Conservation (phyloP, 1,139 yeast species). For the Pneumocystis sp. region DNA sequence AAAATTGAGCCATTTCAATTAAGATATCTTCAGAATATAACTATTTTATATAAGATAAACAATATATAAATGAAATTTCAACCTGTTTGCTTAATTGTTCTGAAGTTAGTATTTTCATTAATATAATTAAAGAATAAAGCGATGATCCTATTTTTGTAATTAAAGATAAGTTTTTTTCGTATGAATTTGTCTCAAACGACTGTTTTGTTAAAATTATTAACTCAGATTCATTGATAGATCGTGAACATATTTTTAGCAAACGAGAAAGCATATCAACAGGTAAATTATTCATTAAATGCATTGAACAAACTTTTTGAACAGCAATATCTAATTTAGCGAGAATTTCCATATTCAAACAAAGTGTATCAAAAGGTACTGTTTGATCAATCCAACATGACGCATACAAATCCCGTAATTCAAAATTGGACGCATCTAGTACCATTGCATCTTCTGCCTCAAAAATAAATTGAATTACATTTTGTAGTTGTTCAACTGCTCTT, state of each 20-base stretch:
- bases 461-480: not conserved
- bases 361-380: not conserved
- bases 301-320: not conserved
- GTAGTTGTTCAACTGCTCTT: not conserved
- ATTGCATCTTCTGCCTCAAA: slow-evolving; percentile 2
- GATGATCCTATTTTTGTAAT: not conserved
- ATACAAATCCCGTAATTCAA: not conserved
- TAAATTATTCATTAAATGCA: not conserved
- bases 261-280: not conserved
- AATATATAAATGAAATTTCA: not conserved
- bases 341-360: not conserved
- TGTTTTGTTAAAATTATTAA: not conserved
- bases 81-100: not conserved
- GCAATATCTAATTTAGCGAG: not conserved
- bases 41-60: not conserved
- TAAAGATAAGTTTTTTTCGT: not conserved
- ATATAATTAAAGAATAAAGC: not conserved
- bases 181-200: not conserved
- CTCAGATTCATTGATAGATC: not conserved
- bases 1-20: slow-evolving; percentile 29
- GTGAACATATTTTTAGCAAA: not conserved
- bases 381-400: not conserved
- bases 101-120: not conserved
- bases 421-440: not conserved
- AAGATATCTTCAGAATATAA: slow-evolving; percentile 35